A percentile compares a stretch with the other conserved stretches of the same genome.
These are phyloP conservation scores for Trifolium repens DNA, from an alignment of 306 rosid genomes.

Conservation along the genomic window DNA sequence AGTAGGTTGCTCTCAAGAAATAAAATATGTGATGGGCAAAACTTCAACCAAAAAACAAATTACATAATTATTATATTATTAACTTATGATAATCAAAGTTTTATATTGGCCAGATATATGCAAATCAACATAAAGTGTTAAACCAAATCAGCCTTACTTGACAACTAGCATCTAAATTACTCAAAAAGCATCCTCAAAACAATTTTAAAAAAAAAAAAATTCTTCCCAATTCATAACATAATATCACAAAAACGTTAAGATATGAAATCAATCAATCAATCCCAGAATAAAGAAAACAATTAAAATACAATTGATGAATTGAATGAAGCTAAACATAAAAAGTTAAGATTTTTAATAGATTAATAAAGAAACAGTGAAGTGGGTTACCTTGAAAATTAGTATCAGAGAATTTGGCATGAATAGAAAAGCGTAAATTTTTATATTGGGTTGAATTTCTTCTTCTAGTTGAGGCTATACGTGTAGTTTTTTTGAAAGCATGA, in stretches of 20 bases:
- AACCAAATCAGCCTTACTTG: not conserved
- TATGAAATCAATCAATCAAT: not conserved
- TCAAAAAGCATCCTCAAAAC: not conserved
- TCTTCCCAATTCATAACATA: not conserved
- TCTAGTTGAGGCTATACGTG: not conserved
- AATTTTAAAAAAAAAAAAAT: not conserved
- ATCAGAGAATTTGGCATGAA: conserved; percentile 51
- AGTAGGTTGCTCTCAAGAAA: not conserved
- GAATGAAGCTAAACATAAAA: not conserved
- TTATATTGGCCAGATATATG: conserved; percentile 1
- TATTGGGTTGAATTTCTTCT: conserved; percentile 38
- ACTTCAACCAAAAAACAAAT: conserved; percentile 30
- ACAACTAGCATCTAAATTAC: not conserved
- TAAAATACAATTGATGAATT: conserved; percentile 1
- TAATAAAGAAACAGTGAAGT: not conserved
- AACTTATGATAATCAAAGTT: conserved; percentile 10
- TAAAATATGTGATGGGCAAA: conserved; percentile 10
- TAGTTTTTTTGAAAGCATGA: conserved; percentile 25
- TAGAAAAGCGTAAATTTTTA: conserved; percentile 28
- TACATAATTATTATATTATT: not conserved
- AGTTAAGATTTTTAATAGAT: conserved; percentile 12
- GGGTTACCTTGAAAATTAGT: conserved; percentile 61
- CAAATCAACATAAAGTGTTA: conserved; percentile 14
- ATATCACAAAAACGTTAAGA: not conserved
- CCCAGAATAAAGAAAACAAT: not conserved